phyloP scores from a whole-genome alignment of 495 filamentous ascomycete genomes.

The Aspergillus saccharolyticus region DNA sequence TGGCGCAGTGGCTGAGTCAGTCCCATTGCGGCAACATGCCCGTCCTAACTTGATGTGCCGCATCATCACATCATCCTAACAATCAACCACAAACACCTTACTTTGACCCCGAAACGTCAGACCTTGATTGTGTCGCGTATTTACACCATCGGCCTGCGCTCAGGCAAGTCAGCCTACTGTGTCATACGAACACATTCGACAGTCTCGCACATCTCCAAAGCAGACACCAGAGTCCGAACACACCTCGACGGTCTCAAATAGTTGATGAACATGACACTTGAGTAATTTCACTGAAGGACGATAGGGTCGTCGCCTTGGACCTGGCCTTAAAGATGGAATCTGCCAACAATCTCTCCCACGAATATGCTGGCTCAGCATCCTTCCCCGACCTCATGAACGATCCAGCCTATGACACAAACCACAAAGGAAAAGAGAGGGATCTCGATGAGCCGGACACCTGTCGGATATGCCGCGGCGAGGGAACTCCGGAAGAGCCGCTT shows the following conservation, averaged over 20 bases:
- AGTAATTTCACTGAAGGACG: slow-evolving; percentile 18
- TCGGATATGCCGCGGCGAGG: slow-evolving; percentile 91
- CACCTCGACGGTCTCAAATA: neutral
- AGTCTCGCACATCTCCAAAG: too few relatives aligned
- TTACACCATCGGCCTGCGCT: neutral
- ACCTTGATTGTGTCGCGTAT: neutral
- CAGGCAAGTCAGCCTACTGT: neutral
- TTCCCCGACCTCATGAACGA: slow-evolving; percentile 65
- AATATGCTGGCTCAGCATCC: slow-evolving; percentile 17
- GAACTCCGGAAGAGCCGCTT: slow-evolving; percentile 73
- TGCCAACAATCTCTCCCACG: slow-evolving; percentile 13
- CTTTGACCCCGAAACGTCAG: neutral
- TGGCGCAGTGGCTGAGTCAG: neutral
- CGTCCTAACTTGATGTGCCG: neutral
- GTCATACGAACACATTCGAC: neutral
- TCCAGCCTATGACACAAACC: slow-evolving; percentile 43
- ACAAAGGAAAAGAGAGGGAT: slow-evolving; percentile 36
- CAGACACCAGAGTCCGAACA: too few relatives aligned
- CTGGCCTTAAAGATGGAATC: slow-evolving; percentile 26
- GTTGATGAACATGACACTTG: slow-evolving; percentile 22
- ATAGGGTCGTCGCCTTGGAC: slow-evolving; percentile 17
- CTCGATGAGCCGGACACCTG: slow-evolving; percentile 68
- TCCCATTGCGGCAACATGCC: neutral
- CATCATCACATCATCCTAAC: neutral
- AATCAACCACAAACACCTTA: neutral